Conservation (phyloP, 805 yeast species). For the Myxozyma monticola region DNA sequence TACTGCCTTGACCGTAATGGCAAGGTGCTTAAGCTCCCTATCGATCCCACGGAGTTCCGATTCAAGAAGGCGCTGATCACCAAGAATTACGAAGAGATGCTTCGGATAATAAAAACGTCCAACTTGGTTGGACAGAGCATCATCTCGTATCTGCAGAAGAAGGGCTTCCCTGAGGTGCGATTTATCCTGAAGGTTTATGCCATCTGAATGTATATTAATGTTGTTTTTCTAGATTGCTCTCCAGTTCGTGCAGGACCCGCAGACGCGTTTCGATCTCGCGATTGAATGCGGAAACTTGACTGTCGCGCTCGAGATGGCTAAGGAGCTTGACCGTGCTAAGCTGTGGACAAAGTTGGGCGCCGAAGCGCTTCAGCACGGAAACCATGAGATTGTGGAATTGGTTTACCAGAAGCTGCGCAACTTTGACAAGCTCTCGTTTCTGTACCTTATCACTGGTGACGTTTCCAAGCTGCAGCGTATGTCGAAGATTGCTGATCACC, state of each 20-base stretch:
- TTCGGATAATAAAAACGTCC: slow-evolving; percentile 82
- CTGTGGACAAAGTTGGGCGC: slow-evolving; percentile 81
- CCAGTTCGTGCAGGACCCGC: slow-evolving; percentile 95
- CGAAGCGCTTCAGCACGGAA: slow-evolving; percentile 90
- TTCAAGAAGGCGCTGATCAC: slow-evolving; percentile 91
- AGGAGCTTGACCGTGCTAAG: slow-evolving; percentile 60
- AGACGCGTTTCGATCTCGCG: slow-evolving; percentile 92
- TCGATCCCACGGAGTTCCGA: slow-evolving; percentile 96
- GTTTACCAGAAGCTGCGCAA: slow-evolving; percentile 83
- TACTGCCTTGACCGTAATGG: slow-evolving; percentile 85
- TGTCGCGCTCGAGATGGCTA: slow-evolving; percentile 88
- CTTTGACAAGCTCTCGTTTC: slow-evolving; percentile 86
- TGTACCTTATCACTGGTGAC: slow-evolving; percentile 85
- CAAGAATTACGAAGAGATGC: slow-evolving; percentile 87
- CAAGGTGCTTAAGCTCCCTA: slow-evolving; percentile 69
- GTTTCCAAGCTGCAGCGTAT: slow-evolving; percentile 70
- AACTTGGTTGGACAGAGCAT: slow-evolving; percentile 96
- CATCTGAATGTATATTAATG: background rate
- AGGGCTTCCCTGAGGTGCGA: slow-evolving; percentile 82
- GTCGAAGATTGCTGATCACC: slow-evolving; percentile 85
- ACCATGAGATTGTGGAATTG: slow-evolving; percentile 77
- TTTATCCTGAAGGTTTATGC: background rate
- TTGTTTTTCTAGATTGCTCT: slow-evolving; percentile 59
- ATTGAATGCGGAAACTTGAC: slow-evolving; percentile 86
- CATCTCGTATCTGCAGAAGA: slow-evolving; percentile 88